Percentiles rank a stretch among this genome's conserved stretches.
These are phyloP conservation scores for Chytriomyces confervae DNA, from an alignment of 192 early-diverging fungal species.

Conservation along the genomic window DNA sequence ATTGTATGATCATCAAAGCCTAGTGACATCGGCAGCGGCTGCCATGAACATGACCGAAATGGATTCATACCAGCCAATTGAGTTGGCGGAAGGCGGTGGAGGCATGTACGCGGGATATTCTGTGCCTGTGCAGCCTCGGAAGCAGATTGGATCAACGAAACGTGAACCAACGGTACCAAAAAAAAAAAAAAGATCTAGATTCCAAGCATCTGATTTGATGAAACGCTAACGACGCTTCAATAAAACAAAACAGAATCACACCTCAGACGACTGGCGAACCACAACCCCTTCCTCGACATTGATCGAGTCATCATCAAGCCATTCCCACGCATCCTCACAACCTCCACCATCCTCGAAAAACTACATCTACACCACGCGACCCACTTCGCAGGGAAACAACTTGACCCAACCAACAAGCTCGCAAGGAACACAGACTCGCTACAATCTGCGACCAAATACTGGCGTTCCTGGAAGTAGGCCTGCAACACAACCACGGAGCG, in stretches of 20 bases:
- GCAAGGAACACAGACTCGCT: conserved; percentile 16
- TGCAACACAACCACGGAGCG: conserved; percentile 1
- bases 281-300: background rate
- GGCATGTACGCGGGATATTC: conserved; percentile 21
- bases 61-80: conserved; percentile 4
- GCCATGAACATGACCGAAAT: conserved; percentile 34
- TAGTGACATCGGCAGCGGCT: conserved; percentile 21
- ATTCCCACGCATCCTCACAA: conserved; percentile 16
- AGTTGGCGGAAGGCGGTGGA: conserved; percentile 27
- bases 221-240: no score
- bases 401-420: background rate
- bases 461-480: background rate
- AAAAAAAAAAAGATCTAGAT: background rate
- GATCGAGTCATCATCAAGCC: background rate
- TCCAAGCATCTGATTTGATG: background rate
- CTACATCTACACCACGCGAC: background rate
- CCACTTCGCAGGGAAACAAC: background rate
- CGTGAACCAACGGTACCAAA: conserved; percentile 14
- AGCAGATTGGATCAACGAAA: conserved; percentile 27
- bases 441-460: conserved; percentile 19
- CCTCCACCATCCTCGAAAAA: background rate
- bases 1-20: background rate
- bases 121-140: conserved; percentile 26
- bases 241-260: background rate
- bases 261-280: conserved; percentile 8